Evolutionary conservation across 495 filamentous ascomycete species (phyloP).

Genomic region (Polyplosphaeria fusca): DNA sequence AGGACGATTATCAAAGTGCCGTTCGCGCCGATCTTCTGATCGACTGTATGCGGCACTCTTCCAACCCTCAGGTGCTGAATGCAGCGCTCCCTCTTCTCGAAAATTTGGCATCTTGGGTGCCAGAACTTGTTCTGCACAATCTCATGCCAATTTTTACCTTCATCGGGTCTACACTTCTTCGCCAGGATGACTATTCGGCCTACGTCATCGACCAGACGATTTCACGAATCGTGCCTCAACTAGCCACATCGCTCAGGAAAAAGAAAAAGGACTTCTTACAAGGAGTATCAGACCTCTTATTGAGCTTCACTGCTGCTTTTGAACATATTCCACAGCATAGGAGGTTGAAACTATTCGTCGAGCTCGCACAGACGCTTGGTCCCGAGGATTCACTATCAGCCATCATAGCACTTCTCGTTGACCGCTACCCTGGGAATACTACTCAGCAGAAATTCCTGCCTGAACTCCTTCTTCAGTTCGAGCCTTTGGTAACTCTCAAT

Average conservation of each 20-base stretch:
- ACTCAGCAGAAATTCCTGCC: slow-evolving; percentile 52
- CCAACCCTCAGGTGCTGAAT: slow-evolving; percentile 88
- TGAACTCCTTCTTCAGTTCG: slow-evolving; percentile 52
- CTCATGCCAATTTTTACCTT: slow-evolving; percentile 99
- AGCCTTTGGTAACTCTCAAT: slow-evolving; percentile 31
- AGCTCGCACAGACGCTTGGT: slow-evolving; percentile 77
- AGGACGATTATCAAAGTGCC: slow-evolving; percentile 56
- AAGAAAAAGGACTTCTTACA: slow-evolving; percentile 71
- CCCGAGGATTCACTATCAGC: slow-evolving; percentile 76
- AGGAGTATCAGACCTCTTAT: slow-evolving; percentile 76
- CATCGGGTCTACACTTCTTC: slow-evolving; percentile 83
- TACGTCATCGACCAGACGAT: slow-evolving; percentile 89
- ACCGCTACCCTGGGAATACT: slow-evolving; percentile 59
- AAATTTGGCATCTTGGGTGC: slow-evolving; percentile 73
- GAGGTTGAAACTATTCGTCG: slow-evolving; percentile 72
- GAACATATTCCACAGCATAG: slow-evolving; percentile 88
- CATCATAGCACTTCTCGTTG: slow-evolving; percentile 65
- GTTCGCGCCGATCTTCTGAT: slow-evolving; percentile 85
- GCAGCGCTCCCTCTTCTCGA: slow-evolving; percentile 85
- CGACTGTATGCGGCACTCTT: slow-evolving; percentile 82
- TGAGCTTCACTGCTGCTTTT: slow-evolving; percentile 91
- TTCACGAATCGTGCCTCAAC: slow-evolving; percentile 80
- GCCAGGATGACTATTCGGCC: slow-evolving; percentile 92
- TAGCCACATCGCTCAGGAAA: slow-evolving; percentile 80
- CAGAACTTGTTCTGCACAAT: slow-evolving; percentile 86